Conservation (phyloP, 768 basidiomycete species). For the Pleurotus tuber-regium region DNA sequence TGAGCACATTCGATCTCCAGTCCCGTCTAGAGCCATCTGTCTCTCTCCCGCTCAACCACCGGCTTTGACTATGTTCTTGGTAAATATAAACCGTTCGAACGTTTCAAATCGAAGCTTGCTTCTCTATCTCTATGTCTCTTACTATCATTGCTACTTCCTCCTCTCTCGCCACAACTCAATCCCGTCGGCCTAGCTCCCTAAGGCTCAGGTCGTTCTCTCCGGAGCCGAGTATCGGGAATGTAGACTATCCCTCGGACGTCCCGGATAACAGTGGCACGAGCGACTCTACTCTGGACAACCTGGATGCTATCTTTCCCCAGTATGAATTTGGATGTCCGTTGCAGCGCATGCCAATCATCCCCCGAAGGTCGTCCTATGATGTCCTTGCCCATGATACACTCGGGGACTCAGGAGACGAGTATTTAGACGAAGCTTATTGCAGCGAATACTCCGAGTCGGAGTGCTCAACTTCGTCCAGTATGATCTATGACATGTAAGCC, state of each 20-base stretch:
- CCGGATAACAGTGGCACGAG: constrained; percentile 8
- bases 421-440: neutral
- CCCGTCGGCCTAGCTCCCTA: too few species aligned
- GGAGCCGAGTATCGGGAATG: constrained; percentile 6
- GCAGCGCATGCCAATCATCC: constrained; percentile 1
- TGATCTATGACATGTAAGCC: constrained; percentile 29
- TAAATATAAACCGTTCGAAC: too few species aligned
- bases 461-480: constrained; percentile 27
- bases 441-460: constrained; percentile 21
- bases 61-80: too few species aligned
- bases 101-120: too few species aligned
- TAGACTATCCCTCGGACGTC: constrained; percentile 8
- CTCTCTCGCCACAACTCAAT: too few species aligned
- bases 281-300: constrained; percentile 12
- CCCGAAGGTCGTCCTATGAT: constrained; percentile 1
- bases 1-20: too few species aligned
- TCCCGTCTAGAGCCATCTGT: too few species aligned
- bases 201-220: constrained; percentile 4
- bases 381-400: too few species aligned
- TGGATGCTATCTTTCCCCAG: constrained; percentile 3
- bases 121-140: too few species aligned
- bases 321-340: constrained; percentile 13
- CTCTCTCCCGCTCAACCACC: too few species aligned
- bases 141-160: too few species aligned
- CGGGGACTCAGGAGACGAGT: neutral